Percentiles rank a stretch among this genome's conserved stretches.
phyloP scores from a whole-genome alignment of 176 grass and related monocot genomes.

The Juncus inflexus region DNA sequence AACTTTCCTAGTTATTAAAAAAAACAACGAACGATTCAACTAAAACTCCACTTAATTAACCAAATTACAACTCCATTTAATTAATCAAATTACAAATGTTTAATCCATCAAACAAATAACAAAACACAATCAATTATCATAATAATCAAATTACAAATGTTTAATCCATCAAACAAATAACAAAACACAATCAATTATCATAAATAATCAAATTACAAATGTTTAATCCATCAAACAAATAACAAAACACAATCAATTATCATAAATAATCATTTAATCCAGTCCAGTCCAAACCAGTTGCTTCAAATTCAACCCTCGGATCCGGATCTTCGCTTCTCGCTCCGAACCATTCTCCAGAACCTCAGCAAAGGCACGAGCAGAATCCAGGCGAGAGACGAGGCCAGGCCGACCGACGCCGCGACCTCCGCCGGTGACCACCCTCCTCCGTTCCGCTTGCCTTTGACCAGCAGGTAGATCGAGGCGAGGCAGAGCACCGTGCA shows the following conservation, averaged over 20 bases:
- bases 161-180: too few species aligned
- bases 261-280: too few species aligned
- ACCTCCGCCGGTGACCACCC: constrained; percentile 18
- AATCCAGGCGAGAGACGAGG: constrained; percentile 23
- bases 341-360: neutral
- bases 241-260: neutral
- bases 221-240: neutral
- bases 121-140: neutral
- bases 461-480: constrained; percentile 30
- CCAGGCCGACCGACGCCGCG: constrained; percentile 19
- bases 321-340: neutral
- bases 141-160: neutral
- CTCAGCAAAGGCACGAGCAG: constrained; percentile 3
- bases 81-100: too few species aligned
- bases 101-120: neutral
- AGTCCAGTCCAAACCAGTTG: too few species aligned
- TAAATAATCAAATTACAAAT: neutral
- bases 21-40: too few species aligned
- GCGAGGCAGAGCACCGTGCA: constrained; percentile 26
- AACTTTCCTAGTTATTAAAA: too few species aligned
- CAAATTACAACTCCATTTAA: too few species aligned
- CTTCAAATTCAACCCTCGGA: neutral
- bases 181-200: neutral
- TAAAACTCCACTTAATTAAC: too few species aligned
- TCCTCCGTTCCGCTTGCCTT: neutral